These are phyloP conservation scores for Dendrobium officinale DNA, from an alignment of 106 monocot genomes.

Conservation along the genomic window DNA sequence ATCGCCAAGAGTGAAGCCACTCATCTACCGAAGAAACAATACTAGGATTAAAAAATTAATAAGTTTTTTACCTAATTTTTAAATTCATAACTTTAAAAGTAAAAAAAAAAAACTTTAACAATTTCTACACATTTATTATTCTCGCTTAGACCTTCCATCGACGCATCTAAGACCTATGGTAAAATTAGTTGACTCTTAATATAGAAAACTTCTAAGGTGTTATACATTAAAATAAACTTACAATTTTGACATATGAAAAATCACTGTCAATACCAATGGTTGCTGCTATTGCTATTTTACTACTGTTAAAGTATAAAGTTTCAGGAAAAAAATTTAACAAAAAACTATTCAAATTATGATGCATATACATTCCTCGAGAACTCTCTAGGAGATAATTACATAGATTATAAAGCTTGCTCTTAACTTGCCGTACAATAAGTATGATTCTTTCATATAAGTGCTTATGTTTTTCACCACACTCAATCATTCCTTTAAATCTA, in stretches of 20 bases:
- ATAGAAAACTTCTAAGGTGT: constrained; percentile 12
- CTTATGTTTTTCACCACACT: constrained; percentile 75
- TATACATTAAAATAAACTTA: constrained; percentile 32
- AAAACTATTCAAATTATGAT: neutral
- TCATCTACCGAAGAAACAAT: neutral
- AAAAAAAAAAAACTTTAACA: constrained; percentile 51
- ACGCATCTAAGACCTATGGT: constrained; percentile 70
- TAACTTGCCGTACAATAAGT: constrained; percentile 83
- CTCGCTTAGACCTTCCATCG: constrained; percentile 93
- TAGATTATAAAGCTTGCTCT: constrained; percentile 76
- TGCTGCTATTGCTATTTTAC: constrained; percentile 83
- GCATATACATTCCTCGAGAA: constrained; percentile 68
- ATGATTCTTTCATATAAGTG: constrained; percentile 68
- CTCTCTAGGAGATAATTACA: constrained; percentile 92
- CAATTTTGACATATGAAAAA: constrained; percentile 93
- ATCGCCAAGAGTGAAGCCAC: too few relatives aligned
- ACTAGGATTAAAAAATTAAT: neutral
- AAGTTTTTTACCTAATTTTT: neutral
- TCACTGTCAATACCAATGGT: constrained; percentile 88
- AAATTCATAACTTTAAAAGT: neutral
- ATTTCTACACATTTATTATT: constrained; percentile 84
- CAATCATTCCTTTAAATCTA: constrained; percentile 87
- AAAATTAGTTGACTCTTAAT: neutral
- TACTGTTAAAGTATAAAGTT: constrained; percentile 39
- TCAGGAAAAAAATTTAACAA: constrained; percentile 3